Conservation (phyloP, 768 basidiomycete species). For the Russula dissimulans region DNA sequence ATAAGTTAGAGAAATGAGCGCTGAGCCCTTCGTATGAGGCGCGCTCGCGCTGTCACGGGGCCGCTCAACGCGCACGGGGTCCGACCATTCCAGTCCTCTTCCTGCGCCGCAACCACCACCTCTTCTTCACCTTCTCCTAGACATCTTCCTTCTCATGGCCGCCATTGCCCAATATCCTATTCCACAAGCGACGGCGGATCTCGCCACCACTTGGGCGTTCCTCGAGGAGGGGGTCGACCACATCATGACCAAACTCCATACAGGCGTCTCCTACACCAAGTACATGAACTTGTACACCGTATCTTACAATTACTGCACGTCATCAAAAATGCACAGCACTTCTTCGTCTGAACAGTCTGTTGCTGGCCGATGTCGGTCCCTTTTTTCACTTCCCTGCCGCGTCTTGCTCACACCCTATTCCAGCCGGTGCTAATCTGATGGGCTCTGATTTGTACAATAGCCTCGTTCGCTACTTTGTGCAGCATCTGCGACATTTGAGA, state of each 20-base stretch:
- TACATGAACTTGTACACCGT: conserved; percentile 87
- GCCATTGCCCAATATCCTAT: conserved; percentile 28
- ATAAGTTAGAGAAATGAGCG: too few species aligned
- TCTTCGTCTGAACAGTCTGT: conserved; percentile 31
- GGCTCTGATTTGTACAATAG: conserved; percentile 96
- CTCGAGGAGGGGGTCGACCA: conserved; percentile 85
- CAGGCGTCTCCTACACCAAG: conserved; percentile 82
- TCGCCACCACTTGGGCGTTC: conserved; percentile 80
- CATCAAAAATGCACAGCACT: conserved; percentile 61
- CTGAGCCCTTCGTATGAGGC: too few species aligned
- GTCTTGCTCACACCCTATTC: neutral
- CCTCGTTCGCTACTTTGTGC: conserved; percentile 82
- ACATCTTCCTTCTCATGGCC: conserved; percentile 6
- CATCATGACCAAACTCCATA: conserved; percentile 86
- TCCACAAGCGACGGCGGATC: conserved; percentile 58
- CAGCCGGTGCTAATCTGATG: conserved; percentile 91
- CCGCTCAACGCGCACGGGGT: neutral
- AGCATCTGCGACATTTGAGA: conserved; percentile 62
- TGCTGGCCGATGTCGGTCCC: conserved; percentile 44
- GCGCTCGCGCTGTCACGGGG: neutral
- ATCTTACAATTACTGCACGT: conserved; percentile 97
- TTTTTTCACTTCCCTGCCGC: neutral
- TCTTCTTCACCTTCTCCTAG: neutral
- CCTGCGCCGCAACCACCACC: conserved; percentile 3
- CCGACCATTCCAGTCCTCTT: conserved; percentile 1